These are phyloP conservation scores for Chaetomium olivaceum DNA, from an alignment of 2,329 filamentous ascomycete species.

Conservation along the genomic window DNA sequence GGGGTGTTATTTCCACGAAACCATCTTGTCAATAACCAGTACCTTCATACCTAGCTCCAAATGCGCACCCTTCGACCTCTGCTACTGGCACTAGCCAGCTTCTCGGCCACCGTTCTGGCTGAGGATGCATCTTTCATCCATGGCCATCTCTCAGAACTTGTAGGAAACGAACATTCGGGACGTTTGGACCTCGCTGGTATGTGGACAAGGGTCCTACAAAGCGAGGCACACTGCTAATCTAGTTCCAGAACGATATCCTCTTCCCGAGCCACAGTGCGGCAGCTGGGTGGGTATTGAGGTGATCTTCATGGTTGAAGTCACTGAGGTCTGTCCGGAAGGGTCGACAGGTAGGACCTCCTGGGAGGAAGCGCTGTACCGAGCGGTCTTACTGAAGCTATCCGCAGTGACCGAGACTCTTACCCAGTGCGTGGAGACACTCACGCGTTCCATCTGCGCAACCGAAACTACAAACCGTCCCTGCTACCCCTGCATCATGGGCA, in stretches of 20 bases:
- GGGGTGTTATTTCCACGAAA: neutral
- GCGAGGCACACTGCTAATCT: neutral
- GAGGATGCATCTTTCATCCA: conserved; percentile 25
- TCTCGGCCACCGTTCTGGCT: conserved; percentile 19
- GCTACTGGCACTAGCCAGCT: conserved; percentile 27
- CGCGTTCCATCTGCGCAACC: conserved; percentile 37
- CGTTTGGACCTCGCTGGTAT: neutral
- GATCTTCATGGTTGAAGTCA: conserved; percentile 36
- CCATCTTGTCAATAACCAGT: neutral
- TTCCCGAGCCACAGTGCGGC: conserved; percentile 21
- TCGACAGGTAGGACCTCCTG: conserved; percentile 28
- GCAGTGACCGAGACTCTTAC: conserved; percentile 32
- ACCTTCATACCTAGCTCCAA: neutral
- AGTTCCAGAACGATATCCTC: neutral
- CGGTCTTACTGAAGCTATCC: neutral
- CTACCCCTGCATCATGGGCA: conserved; percentile 36
- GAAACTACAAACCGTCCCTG: conserved; percentile 33
- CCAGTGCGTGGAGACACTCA: conserved; percentile 31
- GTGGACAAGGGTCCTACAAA: neutral
- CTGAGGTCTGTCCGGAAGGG: conserved; percentile 34
- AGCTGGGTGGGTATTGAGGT: conserved; percentile 38
- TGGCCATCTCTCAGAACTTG: neutral
- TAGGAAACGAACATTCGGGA: neutral
- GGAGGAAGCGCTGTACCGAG: neutral
- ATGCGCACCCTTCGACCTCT: conserved; percentile 23